Conservation (phyloP, 768 basidiomycete genomes). For the Hydnum rufescens region DNA sequence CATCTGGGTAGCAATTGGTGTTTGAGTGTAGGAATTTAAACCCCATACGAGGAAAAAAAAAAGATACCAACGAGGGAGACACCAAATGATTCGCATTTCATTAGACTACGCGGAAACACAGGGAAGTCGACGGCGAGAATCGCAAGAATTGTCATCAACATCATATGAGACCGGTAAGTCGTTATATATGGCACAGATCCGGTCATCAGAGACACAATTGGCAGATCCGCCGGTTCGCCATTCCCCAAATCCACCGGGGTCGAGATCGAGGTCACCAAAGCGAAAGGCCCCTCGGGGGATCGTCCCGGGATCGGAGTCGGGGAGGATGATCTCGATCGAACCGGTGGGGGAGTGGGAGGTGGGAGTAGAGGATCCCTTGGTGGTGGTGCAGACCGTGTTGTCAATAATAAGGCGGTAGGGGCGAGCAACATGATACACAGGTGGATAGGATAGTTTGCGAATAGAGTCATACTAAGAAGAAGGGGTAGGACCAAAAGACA, state of each 20-base stretch:
- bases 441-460: constrained; percentile 34
- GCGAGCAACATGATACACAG: constrained; percentile 32
- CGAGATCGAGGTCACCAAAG: background rate
- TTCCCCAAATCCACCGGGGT: background rate
- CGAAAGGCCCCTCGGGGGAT: background rate
- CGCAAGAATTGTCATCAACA: constrained; percentile 73
- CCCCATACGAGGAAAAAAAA: background rate
- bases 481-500: constrained; percentile 50
- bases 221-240: background rate
- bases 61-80: constrained; percentile 57
- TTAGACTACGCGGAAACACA: constrained; percentile 70
- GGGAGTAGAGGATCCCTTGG: constrained; percentile 17
- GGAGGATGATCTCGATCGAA: constrained; percentile 5
- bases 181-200: constrained; percentile 57
- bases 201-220: constrained; percentile 2
- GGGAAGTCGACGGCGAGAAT: constrained; percentile 95
- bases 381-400: constrained; percentile 26
- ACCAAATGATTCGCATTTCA: constrained; percentile 87
- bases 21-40: background rate
- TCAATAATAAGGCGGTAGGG: constrained; percentile 26
- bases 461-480: constrained; percentile 63
- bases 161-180: constrained; percentile 84
- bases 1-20: constrained; percentile 79
- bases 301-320: constrained; percentile 2
- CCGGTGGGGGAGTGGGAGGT: constrained; percentile 12